These are phyloP conservation scores for Mycena leptocephala DNA, from an alignment of 768 basidiomycete genomes.

Conservation along the genomic window DNA sequence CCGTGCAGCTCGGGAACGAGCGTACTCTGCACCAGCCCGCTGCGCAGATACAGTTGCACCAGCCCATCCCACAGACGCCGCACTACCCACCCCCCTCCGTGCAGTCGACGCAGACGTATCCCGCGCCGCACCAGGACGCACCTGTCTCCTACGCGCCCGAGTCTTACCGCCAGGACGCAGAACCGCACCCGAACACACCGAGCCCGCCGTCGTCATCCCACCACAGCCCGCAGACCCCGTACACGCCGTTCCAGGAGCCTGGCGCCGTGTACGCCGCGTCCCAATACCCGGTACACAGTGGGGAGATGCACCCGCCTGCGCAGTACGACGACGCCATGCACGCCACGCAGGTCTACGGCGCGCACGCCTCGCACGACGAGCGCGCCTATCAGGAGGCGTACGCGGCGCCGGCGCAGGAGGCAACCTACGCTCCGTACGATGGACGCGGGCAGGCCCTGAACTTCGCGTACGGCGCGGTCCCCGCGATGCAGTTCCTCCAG, in stretches of 20 bases:
- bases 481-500: background rate
- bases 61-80: background rate
- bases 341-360: background rate
- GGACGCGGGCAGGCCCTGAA: background rate
- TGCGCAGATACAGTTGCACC: background rate
- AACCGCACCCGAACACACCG: background rate
- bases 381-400: background rate
- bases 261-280: background rate
- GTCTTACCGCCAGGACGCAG: no score
- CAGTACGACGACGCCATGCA: background rate
- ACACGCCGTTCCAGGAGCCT: background rate
- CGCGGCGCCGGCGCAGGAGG: background rate
- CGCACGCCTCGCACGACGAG: background rate
- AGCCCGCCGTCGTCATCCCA: background rate
- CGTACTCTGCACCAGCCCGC: background rate
- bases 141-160: background rate
- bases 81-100: background rate
- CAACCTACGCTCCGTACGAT: background rate
- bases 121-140: background rate
- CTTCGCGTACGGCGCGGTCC: background rate
- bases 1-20: background rate
- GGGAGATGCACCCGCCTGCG: background rate
- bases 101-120: background rate
- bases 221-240: constrained; percentile 11
- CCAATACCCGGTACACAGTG: no score